Base-by-base conservation (phyloP, 306 rosid species). In the Rosa multiflora region DNA sequence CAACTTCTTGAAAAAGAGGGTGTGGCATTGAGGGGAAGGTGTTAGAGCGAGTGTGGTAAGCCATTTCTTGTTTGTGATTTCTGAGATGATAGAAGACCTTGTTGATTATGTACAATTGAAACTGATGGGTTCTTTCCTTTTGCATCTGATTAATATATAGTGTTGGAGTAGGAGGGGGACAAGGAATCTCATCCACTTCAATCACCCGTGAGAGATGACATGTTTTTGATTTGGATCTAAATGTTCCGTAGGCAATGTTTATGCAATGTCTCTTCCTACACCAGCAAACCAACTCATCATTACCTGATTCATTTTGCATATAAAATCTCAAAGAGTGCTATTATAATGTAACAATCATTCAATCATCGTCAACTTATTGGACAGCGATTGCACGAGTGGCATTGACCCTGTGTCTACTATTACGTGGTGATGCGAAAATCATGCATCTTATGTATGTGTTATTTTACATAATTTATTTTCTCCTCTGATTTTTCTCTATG, bases 1-100 rank as follows among this genome's bases (percentile, higher is more conserved):
- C 75, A 40, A 80, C 71, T 49, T 79, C 76, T 39, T 61, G 58
- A 63, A 84, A 11, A 46, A 76, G 44, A 3, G 88, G 88, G 77
- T 87, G 82, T 47, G 87, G 83, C 77, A 82, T 82, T 13, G 88
- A 75, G 7, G 88, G 88, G 13, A 84, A 78, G 79, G 84, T 84
- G 79, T 81, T 76, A 20, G 88, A 84, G 20, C 88, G 86, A 48
- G 70, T 40, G 29, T 87, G 86, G 71, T 67, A 43, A 69, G 85
- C 85, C 86, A 84, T 86, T 67, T 43, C 32, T 20, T 51, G 3
- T 35, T 9, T 35, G 6, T 35, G 46, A 17, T 8, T 35, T 26
- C 13, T 11, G 75, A 72, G 21, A 32, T 7, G 62, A 72, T 48
- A 49, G 75, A 48, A 29, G 76, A 29, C 8, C 5, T 49, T 49